Base-by-base conservation (phyloP, 768 basidiomycete genomes). In the Pisolithus microcarpus region DNA sequence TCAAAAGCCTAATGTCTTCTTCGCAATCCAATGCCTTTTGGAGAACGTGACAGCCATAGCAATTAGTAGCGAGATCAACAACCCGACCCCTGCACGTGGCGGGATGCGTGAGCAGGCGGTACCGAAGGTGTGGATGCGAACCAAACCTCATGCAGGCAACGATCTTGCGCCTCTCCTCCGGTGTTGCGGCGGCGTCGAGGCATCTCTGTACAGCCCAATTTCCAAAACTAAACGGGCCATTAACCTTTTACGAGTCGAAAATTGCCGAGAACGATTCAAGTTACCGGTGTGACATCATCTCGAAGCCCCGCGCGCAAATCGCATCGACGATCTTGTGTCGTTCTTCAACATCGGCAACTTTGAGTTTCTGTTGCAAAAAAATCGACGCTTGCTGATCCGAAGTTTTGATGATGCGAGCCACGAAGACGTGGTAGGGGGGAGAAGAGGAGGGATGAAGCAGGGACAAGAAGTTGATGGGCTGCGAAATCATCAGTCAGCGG, bases 191-290 rank as follows among this genome's bases (percentile, higher is more conserved):
- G 0, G 86, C 85, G 60, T 92, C 90, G 4, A 91, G 71, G 64
- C 90, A 91, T 51, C 90, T 74, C 65, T 92, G 90, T 36, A 91
- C 89, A 0, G 89, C 89, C 89, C 89, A 91, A 60, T 92, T 92
- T 2, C 90, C 90, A 56, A 92, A 92, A n/a, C 89, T 88, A 53
- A 23, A 44, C 24, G 28, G 45, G 43, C 47, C 23, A 37, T 54
- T 59, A 40, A 44, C 34, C 37, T 45, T 23, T 52, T 16, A 44
- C 13, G 11, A 36, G n/a, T 21, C 47, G 30, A 26, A 51, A 34
- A 47, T 55, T 18, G 18, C 26, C 30, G 26, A 46, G 44, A 43
- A 36, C 18, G 28, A 52, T 19, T 28, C 52, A 53, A 44, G 43
- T 36, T 61, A 85, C 85, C 87, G 75, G 64, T 90, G 85, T 51